Base-by-base conservation (phyloP, 345 rosid genomes). In the Gossypium australe region DNA sequence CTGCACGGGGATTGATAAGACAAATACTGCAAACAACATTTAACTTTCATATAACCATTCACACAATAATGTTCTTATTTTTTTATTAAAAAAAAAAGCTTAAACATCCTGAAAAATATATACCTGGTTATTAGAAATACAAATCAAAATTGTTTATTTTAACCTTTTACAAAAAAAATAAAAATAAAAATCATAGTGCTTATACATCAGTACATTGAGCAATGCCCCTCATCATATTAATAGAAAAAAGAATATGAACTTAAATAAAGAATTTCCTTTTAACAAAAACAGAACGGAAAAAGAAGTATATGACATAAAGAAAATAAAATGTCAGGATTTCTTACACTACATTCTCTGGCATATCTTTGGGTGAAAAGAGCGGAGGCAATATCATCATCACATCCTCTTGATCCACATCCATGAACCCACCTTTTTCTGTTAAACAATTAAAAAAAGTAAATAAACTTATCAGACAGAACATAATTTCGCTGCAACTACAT, bases 351-450 rank as follows among this genome's bases (percentile, higher is more conserved):
- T 85, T 86, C 69, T 86, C 90, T 12, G 98, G 98, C 47, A 78
- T 51, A 84, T 95, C 98, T 86, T 93, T 91, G 45, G 84, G 86
- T 56, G 99, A 83, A 78, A 95, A 95, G 76, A 86, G 81, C 16
- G 91, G 93, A 49, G 99, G 98, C 80, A 90, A 78, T 56, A 95
- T 70, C 82, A 90, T 88, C 97, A 93, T 88, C 59, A 90, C 82
- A 83, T 89, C 94, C 75, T 95, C 97, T 64, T 87, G 87, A 75
- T 89, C 97, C 78, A 87, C 57, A 79, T 82, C 91, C 87, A 85
- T 84, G 65, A 89, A 80, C 78, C 87, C 89, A 70, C 61, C 83
- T 64, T 83, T 85, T 61, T 81, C 99, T 90, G 75, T 72, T 75
- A 61, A 61, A 72, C 10, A 68, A 25, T 17, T 51, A 55, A 69